Base-by-base conservation (phyloP, 306 rosid species). In the Fragaria ananassa region DNA sequence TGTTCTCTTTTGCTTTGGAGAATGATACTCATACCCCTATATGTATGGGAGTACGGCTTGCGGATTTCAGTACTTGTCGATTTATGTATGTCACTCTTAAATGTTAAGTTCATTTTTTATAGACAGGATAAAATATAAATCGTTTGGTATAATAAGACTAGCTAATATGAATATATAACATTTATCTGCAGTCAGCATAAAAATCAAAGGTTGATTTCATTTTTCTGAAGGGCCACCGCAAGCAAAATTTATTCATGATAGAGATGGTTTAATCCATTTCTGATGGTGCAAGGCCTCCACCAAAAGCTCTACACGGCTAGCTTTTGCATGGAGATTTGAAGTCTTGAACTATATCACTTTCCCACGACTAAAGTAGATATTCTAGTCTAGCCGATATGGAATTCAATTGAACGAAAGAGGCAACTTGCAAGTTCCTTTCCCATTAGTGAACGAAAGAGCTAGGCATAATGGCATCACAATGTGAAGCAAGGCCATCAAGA, bases 281-380 rank as follows among this genome's bases (percentile, higher is more conserved):
- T 10, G 10, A n/a, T 11, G 35, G 15, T 12, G 3, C 39, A 27
- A 60, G 37, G 37, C 4, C 41, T 29, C 21, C 41, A 29, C 66
- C 42, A 15, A 31, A 61, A 61, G 41, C 41, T 6, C 41, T 6
- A 27, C 18, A 21, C 35, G 15, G 35, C 17, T 5, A 29, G 67
- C 67, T 61, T 61, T 61, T 29, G 41, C 67, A 61, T 27, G 41
- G 67, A 61, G 41, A 61, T 61, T 29, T 61, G 67, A 31, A 29
- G 2, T 27, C 14, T 14, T 5, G 10, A 35, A 61, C 27, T 61
- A 37, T 29, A 61, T 61, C 39, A 29, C 67, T 13, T 63, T 63
- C 14, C 23, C 19, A 14, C 23, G 29, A 37, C 65, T 35, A 72
- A 54, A 53, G 37, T 34, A 5, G 29, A 71, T 6, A 47, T 50